Percentiles rank a stretch among this genome's conserved stretches.
Conservation (phyloP, 2,329 filamentous ascomycete genomes). For the Aureobasidium sp. region DNA sequence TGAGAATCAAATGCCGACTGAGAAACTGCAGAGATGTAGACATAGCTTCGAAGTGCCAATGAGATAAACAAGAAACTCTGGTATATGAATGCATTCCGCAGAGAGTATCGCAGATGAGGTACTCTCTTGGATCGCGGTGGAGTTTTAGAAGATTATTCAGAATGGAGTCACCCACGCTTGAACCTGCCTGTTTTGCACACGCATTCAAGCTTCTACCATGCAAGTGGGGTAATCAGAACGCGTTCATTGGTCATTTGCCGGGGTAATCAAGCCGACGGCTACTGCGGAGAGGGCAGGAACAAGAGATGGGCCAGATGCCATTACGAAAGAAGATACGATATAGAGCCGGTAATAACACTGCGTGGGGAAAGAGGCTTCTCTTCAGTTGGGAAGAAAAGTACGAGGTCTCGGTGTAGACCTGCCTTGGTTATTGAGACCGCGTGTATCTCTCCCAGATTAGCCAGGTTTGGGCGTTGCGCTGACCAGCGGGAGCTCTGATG, state of each 20-base stretch:
- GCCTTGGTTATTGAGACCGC: neutral
- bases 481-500: slow-evolving; percentile 5
- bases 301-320: neutral
- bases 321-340: slow-evolving; percentile 5
- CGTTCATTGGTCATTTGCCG: slow-evolving; percentile 1
- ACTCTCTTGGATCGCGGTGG: too few species aligned
- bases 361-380: neutral
- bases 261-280: neutral
- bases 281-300: neutral
- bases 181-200: neutral
- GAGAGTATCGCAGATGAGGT: too few species aligned
- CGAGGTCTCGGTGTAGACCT: slow-evolving; percentile 6
- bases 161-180: neutral
- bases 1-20: too few species aligned
- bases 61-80: neutral
- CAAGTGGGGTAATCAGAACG: neutral
- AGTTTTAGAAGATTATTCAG: neutral
- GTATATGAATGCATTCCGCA: too few species aligned
- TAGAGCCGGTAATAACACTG: neutral
- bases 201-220: neutral
- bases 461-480: slow-evolving; percentile 5
- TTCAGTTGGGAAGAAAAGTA: neutral
- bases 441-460: neutral
- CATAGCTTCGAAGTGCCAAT: neutral
- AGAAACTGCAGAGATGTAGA: neutral